These are phyloP conservation scores for Hygrophorus russula DNA, from an alignment of 768 basidiomycete species.

Conservation along the genomic window DNA sequence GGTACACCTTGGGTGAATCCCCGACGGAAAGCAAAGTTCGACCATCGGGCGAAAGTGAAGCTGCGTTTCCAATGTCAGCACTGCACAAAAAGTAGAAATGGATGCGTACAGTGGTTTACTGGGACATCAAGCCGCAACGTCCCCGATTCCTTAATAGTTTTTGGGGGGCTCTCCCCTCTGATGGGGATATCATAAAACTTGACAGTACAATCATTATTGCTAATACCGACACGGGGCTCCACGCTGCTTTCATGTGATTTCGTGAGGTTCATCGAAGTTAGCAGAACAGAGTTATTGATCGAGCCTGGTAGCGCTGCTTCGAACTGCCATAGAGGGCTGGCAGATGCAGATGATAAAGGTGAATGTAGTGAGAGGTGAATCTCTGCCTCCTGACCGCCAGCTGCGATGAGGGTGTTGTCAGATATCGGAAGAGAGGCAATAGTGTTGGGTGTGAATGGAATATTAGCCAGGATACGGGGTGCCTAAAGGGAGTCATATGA, in stretches of 20 bases:
- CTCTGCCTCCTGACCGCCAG: constrained; percentile 58
- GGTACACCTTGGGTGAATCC: constrained; percentile 77
- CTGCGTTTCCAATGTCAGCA: constrained; percentile 25
- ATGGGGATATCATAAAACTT: constrained; percentile 71
- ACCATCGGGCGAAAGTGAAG: constrained; percentile 85
- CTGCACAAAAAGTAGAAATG: constrained; percentile 1
- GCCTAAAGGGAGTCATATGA: constrained; percentile 15
- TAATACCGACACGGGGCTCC: constrained; percentile 70
- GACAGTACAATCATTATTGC: constrained; percentile 79
- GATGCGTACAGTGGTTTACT: constrained; percentile 67
- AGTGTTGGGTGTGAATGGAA: constrained; percentile 44
- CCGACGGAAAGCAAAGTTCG: constrained; percentile 82
- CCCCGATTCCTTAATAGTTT: constrained; percentile 38
- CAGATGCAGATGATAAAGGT: constrained; percentile 9
- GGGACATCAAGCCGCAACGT: constrained; percentile 51
- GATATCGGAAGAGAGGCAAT: constrained; percentile 37
- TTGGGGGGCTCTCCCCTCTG: constrained; percentile 30
- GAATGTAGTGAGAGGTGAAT: constrained; percentile 44
- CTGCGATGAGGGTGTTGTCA: constrained; percentile 42
- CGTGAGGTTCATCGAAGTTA: constrained; percentile 47
- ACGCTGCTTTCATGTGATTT: constrained; percentile 50
- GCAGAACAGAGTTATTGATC: constrained; percentile 78
- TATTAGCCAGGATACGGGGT: constrained; percentile 32
- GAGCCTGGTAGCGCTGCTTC: constrained; percentile 46
- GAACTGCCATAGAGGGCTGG: constrained; percentile 37